Conservation (phyloP, 768 basidiomycete genomes). For the Russula sp. region DNA sequence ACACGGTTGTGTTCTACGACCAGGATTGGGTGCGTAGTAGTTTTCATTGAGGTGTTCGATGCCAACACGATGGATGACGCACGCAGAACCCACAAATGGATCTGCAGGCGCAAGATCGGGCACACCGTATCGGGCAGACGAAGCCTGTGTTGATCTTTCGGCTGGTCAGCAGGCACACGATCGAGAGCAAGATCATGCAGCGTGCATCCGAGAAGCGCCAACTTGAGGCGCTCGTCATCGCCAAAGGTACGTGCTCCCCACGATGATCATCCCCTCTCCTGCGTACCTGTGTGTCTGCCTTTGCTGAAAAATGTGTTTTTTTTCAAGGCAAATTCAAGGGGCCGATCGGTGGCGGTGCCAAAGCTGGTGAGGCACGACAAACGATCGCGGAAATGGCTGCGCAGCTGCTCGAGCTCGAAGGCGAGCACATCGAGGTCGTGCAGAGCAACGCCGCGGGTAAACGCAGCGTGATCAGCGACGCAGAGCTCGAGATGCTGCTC, state of each 20-base stretch:
- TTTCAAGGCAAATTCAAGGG: constrained; percentile 71
- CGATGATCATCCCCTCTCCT: neutral
- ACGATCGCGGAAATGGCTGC: constrained; percentile 78
- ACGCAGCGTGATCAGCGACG: constrained; percentile 69
- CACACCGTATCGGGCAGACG: constrained; percentile 94
- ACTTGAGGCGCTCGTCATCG: constrained; percentile 92
- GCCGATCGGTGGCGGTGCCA: constrained; percentile 45
- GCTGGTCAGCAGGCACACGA: constrained; percentile 76
- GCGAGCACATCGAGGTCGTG: constrained; percentile 85
- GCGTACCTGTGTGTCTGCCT: too few species aligned
- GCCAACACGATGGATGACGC: neutral
- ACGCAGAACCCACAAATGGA: constrained; percentile 91
- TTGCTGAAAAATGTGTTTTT: neutral
- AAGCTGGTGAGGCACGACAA: constrained; percentile 40
- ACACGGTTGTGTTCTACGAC: constrained; percentile 92
- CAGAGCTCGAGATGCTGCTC: constrained; percentile 71
- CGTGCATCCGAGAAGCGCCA: constrained; percentile 81
- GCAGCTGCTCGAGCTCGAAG: constrained; percentile 68
- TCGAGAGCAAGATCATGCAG: constrained; percentile 90
- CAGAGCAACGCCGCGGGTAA: constrained; percentile 63
- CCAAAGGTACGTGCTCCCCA: constrained; percentile 50
- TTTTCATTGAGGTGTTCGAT: neutral
- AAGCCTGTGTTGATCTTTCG: constrained; percentile 86
- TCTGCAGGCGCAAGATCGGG: constrained; percentile 89
- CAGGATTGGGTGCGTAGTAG: constrained; percentile 68